phyloP scores from a whole-genome alignment of 2,329 filamentous ascomycete species.

The Lecanoromycetidae sp. region DNA sequence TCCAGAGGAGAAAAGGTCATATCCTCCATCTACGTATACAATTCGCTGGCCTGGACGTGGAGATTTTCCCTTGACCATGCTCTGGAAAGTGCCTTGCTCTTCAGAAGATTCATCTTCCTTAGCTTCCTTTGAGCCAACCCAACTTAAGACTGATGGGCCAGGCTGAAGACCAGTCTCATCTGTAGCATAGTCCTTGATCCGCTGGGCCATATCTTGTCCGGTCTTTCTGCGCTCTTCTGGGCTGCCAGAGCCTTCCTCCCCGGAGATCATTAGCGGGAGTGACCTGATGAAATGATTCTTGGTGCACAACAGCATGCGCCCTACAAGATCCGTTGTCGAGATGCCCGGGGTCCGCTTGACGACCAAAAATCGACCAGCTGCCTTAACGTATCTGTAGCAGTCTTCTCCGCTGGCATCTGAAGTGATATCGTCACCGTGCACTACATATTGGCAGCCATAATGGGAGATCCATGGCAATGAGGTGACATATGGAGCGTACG shows the following conservation, averaged over 20 bases:
- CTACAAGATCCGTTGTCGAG: conserved; percentile 94
- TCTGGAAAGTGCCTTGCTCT: conserved; percentile 53
- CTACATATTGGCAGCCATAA: conserved; percentile 90
- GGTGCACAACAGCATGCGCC: conserved; percentile 94
- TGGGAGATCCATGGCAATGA: conserved; percentile 86
- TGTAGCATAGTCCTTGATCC: conserved; percentile 76
- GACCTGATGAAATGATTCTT: conserved; percentile 83
- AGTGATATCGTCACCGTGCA: conserved; percentile 94
- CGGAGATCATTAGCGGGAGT: conserved; percentile 54
- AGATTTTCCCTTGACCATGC: conserved; percentile 57
- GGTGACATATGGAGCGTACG: conserved; percentile 87
- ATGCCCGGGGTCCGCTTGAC: conserved; percentile 95
- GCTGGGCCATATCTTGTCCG: conserved; percentile 58
- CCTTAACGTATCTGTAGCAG: conserved; percentile 96
- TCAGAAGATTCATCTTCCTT: conserved; percentile 33
- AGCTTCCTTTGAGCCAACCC: conserved; percentile 37
- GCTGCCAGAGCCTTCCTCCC: conserved; percentile 60
- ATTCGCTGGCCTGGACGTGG: conserved; percentile 69
- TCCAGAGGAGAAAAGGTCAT: conserved; percentile 90
- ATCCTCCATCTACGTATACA: conserved; percentile 92
- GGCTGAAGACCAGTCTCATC: conserved; percentile 69
- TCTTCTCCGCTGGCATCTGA: conserved; percentile 88
- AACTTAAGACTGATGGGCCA: conserved; percentile 76
- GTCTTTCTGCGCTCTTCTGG: conserved; percentile 52
- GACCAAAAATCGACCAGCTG: conserved; percentile 84